A percentile compares a stretch with the other conserved stretches of the same genome.
Conservation (phyloP, 257 asterid genomes). For the Vinca minor region DNA sequence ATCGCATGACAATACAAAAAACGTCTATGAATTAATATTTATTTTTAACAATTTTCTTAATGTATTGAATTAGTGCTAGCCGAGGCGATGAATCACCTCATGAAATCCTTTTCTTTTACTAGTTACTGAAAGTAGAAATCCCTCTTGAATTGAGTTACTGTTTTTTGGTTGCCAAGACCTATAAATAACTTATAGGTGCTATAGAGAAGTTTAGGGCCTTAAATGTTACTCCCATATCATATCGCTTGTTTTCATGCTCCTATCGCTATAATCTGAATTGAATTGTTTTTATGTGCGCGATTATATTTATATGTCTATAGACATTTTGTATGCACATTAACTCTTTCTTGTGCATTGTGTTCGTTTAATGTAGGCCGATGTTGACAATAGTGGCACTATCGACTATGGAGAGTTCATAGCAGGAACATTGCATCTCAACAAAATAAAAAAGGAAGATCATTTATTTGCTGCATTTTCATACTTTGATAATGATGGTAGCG, state of each 20-base stretch:
- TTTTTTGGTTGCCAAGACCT: neutral
- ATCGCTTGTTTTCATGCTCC: neutral
- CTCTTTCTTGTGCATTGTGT: neutral
- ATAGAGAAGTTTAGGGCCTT: neutral
- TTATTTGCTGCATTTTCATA: slow-evolving; percentile 68
- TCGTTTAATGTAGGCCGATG: slow-evolving; percentile 57
- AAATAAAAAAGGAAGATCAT: slow-evolving; percentile 74
- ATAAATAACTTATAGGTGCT: too few relatives aligned
- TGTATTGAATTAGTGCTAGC: too few relatives aligned
- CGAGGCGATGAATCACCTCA: too few relatives aligned
- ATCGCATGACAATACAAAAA: too few relatives aligned
- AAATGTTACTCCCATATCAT: too few relatives aligned
- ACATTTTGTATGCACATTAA: too few relatives aligned
- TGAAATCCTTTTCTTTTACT: too few relatives aligned
- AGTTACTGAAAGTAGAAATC: too few relatives aligned
- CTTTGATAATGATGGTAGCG: slow-evolving; percentile 83
- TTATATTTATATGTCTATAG: neutral
- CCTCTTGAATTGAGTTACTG: slow-evolving; percentile 2
- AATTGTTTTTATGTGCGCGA: neutral
- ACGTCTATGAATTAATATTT: too few relatives aligned
- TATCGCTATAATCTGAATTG: neutral
- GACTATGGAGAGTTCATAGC: slow-evolving; percentile 89
- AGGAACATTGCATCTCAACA: slow-evolving; percentile 83
- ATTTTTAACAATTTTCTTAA: too few relatives aligned
- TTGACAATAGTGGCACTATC: slow-evolving; percentile 80